Evolutionary conservation across 2,329 filamentous ascomycete genomes (phyloP).

Genomic region (Colletotrichum aenigma): DNA sequence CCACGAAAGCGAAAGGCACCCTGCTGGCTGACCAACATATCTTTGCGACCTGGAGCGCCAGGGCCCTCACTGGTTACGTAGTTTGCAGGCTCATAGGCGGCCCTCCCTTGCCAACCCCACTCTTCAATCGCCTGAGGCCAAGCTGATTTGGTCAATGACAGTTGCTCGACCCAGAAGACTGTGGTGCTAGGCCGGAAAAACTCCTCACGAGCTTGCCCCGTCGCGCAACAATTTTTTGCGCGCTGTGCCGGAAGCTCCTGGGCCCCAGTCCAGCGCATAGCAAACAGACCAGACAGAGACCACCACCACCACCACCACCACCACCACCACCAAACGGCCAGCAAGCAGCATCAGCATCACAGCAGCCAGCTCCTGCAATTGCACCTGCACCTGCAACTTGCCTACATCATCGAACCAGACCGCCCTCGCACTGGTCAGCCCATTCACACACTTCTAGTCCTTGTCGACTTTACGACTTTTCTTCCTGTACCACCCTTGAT

Average conservation of each 20-base stretch:
- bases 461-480: neutral
- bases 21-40: constrained; percentile 11
- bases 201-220: constrained; percentile 17
- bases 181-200: constrained; percentile 14
- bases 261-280: constrained; percentile 9
- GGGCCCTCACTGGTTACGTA: constrained; percentile 17
- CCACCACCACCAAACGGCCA: neutral
- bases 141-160: constrained; percentile 14
- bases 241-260: constrained; percentile 1
- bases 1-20: neutral
- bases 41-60: neutral
- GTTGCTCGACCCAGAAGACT: neutral
- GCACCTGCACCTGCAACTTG: constrained; percentile 31
- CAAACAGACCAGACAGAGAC: neutral
- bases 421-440: constrained; percentile 1
- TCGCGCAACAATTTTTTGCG: constrained; percentile 24
- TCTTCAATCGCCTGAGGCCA: constrained; percentile 15
- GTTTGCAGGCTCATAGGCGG: constrained; percentile 6
- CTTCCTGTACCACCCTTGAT: neutral
- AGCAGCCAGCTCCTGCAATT: constrained; percentile 2
- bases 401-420: constrained; percentile 31
- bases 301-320: neutral
- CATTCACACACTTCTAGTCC: constrained; percentile 5
- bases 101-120: constrained; percentile 14
- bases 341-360: neutral